These are phyloP conservation scores for Xerocomus potaroensis DNA, from an alignment of 768 basidiomycete species.

Conservation along the genomic window DNA sequence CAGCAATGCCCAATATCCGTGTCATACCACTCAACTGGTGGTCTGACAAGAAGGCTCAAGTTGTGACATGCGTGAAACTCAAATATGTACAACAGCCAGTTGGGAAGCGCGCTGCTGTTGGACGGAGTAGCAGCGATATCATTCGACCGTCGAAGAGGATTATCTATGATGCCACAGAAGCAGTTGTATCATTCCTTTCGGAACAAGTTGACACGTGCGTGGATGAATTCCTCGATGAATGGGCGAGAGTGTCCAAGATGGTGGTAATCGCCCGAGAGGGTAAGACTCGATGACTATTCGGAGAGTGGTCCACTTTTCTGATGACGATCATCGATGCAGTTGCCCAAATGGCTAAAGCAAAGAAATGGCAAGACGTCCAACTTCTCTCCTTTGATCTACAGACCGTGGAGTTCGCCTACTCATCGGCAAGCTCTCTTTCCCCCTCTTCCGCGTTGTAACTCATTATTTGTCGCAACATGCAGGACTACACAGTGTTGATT, in stretches of 20 bases:
- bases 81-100: slow-evolving; percentile 87
- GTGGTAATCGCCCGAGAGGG: slow-evolving; percentile 90
- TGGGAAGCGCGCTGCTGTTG: slow-evolving; percentile 58
- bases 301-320: background rate
- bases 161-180: slow-evolving; percentile 84
- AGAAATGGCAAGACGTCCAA: slow-evolving; percentile 70
- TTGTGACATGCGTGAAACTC: slow-evolving; percentile 86
- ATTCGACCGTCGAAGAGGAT: slow-evolving; percentile 86
- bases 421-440: slow-evolving; percentile 39
- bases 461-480: no score
- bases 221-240: slow-evolving; percentile 86
- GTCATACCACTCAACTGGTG: slow-evolving; percentile 91
- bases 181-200: slow-evolving; percentile 84
- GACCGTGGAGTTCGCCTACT: slow-evolving; percentile 87
- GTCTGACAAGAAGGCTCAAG: slow-evolving; percentile 74
- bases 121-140: slow-evolving; percentile 46
- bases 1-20: slow-evolving; percentile 88
- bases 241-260: slow-evolving; percentile 91
- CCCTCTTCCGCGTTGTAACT: no score
- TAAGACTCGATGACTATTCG: slow-evolving; percentile 27
- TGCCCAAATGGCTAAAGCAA: slow-evolving; percentile 74
- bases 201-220: slow-evolving; percentile 86
- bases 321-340: slow-evolving; percentile 40
- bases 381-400: slow-evolving; percentile 87
- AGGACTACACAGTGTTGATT: slow-evolving; percentile 78